Evolutionary conservation across 192 early-diverging fungal genomes (phyloP).

Genomic region (Powellomyces hirtus): DNA sequence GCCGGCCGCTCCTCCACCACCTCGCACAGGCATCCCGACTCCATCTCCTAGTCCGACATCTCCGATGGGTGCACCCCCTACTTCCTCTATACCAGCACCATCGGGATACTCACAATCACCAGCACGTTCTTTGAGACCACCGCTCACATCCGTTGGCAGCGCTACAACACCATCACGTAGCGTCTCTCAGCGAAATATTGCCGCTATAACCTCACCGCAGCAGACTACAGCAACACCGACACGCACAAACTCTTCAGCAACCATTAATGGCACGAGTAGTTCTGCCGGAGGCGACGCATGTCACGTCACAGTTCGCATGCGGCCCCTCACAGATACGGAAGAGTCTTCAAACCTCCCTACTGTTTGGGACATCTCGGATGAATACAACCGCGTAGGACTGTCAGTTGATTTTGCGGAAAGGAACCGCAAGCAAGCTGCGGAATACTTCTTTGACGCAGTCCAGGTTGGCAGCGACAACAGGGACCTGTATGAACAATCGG

Average conservation of each 20-base stretch:
- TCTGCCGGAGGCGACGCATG: conserved; percentile 6
- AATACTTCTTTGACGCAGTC: conserved; percentile 34
- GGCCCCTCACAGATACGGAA: conserved; percentile 11
- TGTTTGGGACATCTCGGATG: conserved; percentile 13
- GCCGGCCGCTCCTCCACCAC: neutral
- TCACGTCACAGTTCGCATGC: conserved; percentile 17
- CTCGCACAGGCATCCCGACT: neutral
- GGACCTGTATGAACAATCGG: conserved; percentile 46
- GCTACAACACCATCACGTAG: neutral
- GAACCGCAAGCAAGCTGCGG: neutral
- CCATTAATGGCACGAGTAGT: neutral
- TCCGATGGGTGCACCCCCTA: neutral
- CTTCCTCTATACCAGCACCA: neutral
- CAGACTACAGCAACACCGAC: neutral
- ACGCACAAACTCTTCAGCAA: neutral
- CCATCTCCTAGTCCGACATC: neutral
- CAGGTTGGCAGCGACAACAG: conserved; percentile 55
- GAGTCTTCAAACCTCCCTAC: neutral
- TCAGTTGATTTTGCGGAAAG: conserved; percentile 13
- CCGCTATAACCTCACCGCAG: too few species aligned
- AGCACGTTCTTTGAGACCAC: too few species aligned
- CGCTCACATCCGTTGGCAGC: too few species aligned
- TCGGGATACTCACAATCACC: neutral
- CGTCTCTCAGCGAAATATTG: neutral
- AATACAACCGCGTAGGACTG: neutral